Base-by-base conservation (phyloP, 768 basidiomycete genomes). In the Tulasnella sp. region DNA sequence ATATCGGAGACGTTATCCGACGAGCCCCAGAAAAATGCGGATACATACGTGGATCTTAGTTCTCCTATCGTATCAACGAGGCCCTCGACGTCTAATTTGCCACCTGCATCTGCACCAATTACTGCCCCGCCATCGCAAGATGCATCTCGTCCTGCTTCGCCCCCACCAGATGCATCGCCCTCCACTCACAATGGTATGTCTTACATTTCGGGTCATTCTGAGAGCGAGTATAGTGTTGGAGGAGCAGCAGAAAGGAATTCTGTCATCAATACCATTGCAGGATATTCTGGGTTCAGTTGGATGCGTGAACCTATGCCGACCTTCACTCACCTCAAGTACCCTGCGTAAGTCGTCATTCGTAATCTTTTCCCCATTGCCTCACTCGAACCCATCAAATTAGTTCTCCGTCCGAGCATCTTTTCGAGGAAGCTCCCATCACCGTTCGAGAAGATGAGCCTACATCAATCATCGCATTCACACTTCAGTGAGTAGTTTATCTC, bases 401-500 rank as follows among this genome's bases (percentile, higher is more conserved):
- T 4, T 48, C 42, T 15, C 47, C 62, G 7, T 64, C 62, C 1
- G 94, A 97, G 67, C 92, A 98, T 68, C 85, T 98, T 50, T 97
- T 96, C 73, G 79, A 89, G 38, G 94, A 95, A 67, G 92, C 90
- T 15, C 84, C 86, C 1, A 94, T 98, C 81, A 84, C 97, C 52
- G 86, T 99, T 19, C 80, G 95, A 19, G 92, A 92, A 19, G 93
- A 97, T 69, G 96, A 99, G 68, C 96, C 95, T 2, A 96, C 94
- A 0, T 97, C 95, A 17, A 96, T 98, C 67, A 93, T 98, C 64
- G 94, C 96, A 5, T 83, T 97, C 59, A 90, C 92, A 4, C 73
- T 99, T 51, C 89, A 86, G 90, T 91, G 67, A 66, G 81, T 72
- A 51, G 13, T 29, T 19, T 26, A 8, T 5, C 44, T 27, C 38